These are phyloP conservation scores for Brassica cretica DNA, from an alignment of 345 rosid genomes.

Conservation along the genomic window DNA sequence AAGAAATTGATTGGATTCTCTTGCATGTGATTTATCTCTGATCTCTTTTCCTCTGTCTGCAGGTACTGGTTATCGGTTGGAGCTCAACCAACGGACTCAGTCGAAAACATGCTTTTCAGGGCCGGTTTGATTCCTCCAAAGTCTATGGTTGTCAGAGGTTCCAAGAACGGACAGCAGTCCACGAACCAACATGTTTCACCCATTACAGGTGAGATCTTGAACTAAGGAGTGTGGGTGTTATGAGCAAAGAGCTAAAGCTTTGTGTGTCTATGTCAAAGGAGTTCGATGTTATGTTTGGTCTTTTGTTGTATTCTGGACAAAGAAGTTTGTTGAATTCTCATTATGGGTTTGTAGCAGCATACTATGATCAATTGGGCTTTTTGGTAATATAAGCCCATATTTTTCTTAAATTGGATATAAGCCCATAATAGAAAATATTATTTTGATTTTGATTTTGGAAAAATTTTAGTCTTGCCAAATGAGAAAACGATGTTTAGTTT, in stretches of 20 bases:
- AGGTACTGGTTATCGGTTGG: slow-evolving; percentile 99
- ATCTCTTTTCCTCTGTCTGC: background rate
- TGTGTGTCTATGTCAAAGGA: background rate
- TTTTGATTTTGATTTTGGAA: background rate
- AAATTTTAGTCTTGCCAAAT: background rate
- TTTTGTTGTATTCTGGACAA: background rate
- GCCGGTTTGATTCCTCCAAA: slow-evolving; percentile 83
- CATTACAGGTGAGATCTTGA: slow-evolving; percentile 62
- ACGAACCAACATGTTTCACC: slow-evolving; percentile 65
- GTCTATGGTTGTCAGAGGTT: slow-evolving; percentile 68
- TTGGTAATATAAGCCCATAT: background rate
- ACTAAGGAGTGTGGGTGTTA: slow-evolving; percentile 22
- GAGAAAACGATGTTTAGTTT: background rate
- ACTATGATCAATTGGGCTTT: background rate
- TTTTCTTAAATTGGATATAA: background rate
- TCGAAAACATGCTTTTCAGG: slow-evolving; percentile 72
- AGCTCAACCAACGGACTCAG: slow-evolving; percentile 88
- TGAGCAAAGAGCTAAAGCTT: slow-evolving; percentile 4
- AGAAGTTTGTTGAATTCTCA: background rate
- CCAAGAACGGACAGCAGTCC: slow-evolving; percentile 64
- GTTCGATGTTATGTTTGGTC: background rate
- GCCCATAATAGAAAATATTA: background rate
- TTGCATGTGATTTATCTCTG: background rate
- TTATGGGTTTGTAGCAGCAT: background rate
- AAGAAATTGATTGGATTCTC: background rate